Conservation (phyloP, 495 filamentous ascomycete genomes). For the Glonium stellatum region DNA sequence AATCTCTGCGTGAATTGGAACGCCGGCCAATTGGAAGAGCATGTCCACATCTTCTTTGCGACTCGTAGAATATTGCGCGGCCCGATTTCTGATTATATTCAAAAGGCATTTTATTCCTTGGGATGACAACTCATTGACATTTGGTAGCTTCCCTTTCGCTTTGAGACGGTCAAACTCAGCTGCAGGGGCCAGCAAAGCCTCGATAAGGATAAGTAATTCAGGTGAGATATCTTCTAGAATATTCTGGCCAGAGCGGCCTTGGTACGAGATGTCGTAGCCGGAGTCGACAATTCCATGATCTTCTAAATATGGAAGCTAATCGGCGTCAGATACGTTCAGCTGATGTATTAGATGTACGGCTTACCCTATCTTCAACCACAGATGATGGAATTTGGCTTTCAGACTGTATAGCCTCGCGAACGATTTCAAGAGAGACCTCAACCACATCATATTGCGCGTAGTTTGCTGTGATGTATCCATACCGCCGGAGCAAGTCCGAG, state of each 20-base stretch:
- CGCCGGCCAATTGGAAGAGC: no score
- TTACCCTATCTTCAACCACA: slow-evolving; percentile 1
- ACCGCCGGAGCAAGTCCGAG: slow-evolving; percentile 75
- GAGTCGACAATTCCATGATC: slow-evolving; percentile 48
- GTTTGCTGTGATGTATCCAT: slow-evolving; percentile 76
- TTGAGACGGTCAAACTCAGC: slow-evolving; percentile 32
- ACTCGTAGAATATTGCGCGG: slow-evolving; percentile 55
- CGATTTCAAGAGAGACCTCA: slow-evolving; percentile 56
- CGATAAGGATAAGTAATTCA: slow-evolving; percentile 47
- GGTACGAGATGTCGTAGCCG: slow-evolving; percentile 45
- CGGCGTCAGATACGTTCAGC: background rate
- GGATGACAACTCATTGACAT: slow-evolving; percentile 41
- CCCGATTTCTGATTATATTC: slow-evolving; percentile 31
- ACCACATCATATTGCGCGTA: slow-evolving; percentile 76
- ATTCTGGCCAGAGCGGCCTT: slow-evolving; percentile 31
- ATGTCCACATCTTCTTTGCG: slow-evolving; percentile 51
- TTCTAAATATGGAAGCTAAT: slow-evolving; percentile 44
- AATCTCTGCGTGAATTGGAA: background rate
- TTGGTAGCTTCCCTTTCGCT: slow-evolving; percentile 45
- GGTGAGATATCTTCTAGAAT: slow-evolving; percentile 33
- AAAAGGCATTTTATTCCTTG: slow-evolving; percentile 37
- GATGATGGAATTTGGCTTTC: background rate
- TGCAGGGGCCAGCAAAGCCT: slow-evolving; percentile 38
- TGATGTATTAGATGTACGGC: background rate
- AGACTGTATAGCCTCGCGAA: slow-evolving; percentile 34